Conservation (phyloP, 768 basidiomycete genomes). For the Amanita brunnescens region DNA sequence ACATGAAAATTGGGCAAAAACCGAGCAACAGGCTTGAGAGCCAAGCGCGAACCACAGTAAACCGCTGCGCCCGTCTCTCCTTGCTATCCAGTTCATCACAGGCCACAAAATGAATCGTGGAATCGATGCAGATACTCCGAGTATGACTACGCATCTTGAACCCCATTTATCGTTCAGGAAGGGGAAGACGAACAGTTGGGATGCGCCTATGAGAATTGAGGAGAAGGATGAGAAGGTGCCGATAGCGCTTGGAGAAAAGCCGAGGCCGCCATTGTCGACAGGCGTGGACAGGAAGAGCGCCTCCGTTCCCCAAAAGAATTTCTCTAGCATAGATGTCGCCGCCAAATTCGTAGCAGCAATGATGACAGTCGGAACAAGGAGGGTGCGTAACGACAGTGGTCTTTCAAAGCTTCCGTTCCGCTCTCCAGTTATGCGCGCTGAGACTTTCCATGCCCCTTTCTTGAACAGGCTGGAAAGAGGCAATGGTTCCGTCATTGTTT, state of each 20-base stretch:
- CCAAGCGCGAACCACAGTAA: background rate
- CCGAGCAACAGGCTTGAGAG: background rate
- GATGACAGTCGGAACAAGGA: conserved; percentile 29
- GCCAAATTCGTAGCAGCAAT: conserved; percentile 39
- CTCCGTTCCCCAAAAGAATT: conserved; percentile 46
- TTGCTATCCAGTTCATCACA: too few relatives aligned
- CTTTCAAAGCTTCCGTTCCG: background rate
- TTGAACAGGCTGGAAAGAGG: too few relatives aligned
- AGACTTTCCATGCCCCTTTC: too few relatives aligned
- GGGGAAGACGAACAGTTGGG: conserved; percentile 51
- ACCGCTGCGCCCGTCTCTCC: background rate
- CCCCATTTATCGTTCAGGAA: conserved; percentile 32
- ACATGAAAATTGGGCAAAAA: background rate
- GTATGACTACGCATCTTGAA: conserved; percentile 28
- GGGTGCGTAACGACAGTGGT: background rate
- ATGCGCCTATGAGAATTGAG: conserved; percentile 48
- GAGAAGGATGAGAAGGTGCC: conserved; percentile 44
- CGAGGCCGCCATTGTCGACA: conserved; percentile 32
- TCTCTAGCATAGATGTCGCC: conserved; percentile 16
- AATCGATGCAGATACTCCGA: conserved; percentile 31
- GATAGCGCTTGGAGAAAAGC: conserved; percentile 43
- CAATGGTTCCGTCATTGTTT: too few relatives aligned
- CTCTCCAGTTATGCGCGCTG: background rate
- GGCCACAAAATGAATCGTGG: conserved; percentile 42
- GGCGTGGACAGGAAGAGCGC: conserved; percentile 58